Evolutionary conservation across 495 filamentous ascomycete genomes (phyloP).

Genomic region (Aspergillus panamensis): DNA sequence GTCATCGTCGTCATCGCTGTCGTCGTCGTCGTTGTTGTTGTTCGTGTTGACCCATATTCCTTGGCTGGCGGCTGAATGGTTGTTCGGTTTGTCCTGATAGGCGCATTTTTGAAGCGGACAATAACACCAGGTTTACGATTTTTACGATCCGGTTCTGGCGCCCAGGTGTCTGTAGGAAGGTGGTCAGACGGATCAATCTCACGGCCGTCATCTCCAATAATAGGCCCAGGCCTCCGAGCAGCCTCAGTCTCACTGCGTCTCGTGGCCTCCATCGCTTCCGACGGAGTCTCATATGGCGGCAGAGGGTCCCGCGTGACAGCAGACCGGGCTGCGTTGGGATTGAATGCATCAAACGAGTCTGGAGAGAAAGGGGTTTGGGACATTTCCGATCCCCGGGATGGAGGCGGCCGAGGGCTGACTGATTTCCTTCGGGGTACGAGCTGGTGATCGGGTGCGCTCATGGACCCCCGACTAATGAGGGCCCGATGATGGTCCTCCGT

Average conservation of each 20-base stretch:
- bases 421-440: conserved; percentile 12
- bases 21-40: not conserved
- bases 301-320: conserved; percentile 30
- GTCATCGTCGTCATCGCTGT: not conserved
- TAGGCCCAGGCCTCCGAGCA: conserved; percentile 45
- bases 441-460: conserved; percentile 12
- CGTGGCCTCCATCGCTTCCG: conserved; percentile 39
- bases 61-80: conserved; percentile 1
- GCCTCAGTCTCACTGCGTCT: conserved; percentile 36
- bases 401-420: conserved; percentile 7
- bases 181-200: conserved; percentile 93
- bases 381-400: conserved; percentile 20
- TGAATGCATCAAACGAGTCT: conserved; percentile 62
- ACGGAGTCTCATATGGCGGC: conserved; percentile 42
- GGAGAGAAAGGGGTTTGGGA: conserved; percentile 81
- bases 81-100: conserved; percentile 21
- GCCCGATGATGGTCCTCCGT: conserved; percentile 24
- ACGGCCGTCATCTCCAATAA: conserved; percentile 78
- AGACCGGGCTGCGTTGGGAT: conserved; percentile 39
- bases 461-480: conserved; percentile 8
- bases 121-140: conserved; percentile 55
- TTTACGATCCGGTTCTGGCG: conserved; percentile 86
- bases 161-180: conserved; percentile 85
- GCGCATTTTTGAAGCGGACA: conserved; percentile 48
- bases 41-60: conserved; percentile 4